Evolutionary conservation across 768 basidiomycete genomes (phyloP), one percentile per base, ranked within the genome.

Genomic region (Hydnomerulius pinastri): DNA sequence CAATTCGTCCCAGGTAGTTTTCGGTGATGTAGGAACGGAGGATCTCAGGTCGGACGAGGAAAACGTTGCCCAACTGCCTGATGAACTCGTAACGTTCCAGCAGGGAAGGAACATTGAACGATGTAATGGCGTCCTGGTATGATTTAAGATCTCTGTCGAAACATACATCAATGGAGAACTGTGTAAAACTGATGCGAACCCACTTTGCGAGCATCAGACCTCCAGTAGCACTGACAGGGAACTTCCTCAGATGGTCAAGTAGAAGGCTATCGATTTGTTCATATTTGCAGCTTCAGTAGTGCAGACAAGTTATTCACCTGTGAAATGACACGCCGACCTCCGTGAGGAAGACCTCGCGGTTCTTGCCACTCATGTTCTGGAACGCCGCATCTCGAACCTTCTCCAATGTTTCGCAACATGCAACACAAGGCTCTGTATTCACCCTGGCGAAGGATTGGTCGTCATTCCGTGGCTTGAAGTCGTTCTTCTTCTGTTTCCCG

Each of bases 161-260:
- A 43, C 4, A 36, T 56, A 20, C 20, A 18, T 21, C 29, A 24
- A 42, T 32, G 24, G n/a, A 33, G 6, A 23, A 47, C 30, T 23
- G 49, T 20, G 21, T 13, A 5, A 54, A 21, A n/a, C 21, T 20
- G n/a, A n/a, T 24, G 18, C 35, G 9, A 39, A 74, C 85, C 53
- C 56, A 95, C 94, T 98, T 99, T 20, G 97, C 96, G 33, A 99
- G 85, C 92, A 98, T 96, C 44, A 99, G 74, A 13, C 96, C 97
- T 35, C 97, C 97, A 1, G 94, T 93, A 1, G 95, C 94, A 58
- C 88, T 97, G 46, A 99, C 94, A 2, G 93, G 91, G 73, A 98
- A 98, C 71, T 92, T 98, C 63, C 90, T 88, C 48, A 97, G 77
- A 65, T 99, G 97, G 33, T 98, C 97, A 42, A 99, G 78, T 6